phyloP scores from a whole-genome alignment of 495 filamentous ascomycete species.

The Cudoniella acicularis region DNA sequence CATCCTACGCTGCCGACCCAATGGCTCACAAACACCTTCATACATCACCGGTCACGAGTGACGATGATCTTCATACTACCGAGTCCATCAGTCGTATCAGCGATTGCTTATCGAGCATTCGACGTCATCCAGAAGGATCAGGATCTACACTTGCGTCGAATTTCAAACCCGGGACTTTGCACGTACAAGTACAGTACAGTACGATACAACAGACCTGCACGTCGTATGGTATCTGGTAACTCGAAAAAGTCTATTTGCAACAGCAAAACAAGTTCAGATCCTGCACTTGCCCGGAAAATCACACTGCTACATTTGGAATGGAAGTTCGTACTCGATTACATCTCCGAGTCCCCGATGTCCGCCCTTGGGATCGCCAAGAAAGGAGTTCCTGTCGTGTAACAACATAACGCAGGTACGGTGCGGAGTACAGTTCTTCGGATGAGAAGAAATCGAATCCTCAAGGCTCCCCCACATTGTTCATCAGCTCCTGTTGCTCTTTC shows the following conservation, averaged over 20 bases:
- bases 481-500: neutral
- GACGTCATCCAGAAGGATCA: neutral
- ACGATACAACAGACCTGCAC: no score
- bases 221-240: no score
- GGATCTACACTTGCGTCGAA: neutral
- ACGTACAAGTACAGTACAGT: no score
- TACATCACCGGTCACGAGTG: neutral
- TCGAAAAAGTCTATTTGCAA: neutral
- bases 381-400: neutral
- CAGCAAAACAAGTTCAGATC: neutral
- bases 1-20: no score
- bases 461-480: no score
- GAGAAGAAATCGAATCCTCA: neutral
- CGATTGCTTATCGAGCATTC: neutral
- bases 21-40: no score
- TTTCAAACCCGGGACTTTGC: neutral
- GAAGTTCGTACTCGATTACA: no score
- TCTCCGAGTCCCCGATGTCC: no score
- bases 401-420: neutral
- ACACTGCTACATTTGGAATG: no score
- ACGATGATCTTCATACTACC: neutral
- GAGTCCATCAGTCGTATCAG: neutral
- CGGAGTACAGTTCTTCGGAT: neutral
- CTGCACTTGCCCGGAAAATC: no score
- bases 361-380: neutral